Evolutionary conservation across 108 stramenopile species (phyloP), one percentile per base, ranked within the genome.

Genomic region (Pseudonitzschia delicatissima): DNA sequence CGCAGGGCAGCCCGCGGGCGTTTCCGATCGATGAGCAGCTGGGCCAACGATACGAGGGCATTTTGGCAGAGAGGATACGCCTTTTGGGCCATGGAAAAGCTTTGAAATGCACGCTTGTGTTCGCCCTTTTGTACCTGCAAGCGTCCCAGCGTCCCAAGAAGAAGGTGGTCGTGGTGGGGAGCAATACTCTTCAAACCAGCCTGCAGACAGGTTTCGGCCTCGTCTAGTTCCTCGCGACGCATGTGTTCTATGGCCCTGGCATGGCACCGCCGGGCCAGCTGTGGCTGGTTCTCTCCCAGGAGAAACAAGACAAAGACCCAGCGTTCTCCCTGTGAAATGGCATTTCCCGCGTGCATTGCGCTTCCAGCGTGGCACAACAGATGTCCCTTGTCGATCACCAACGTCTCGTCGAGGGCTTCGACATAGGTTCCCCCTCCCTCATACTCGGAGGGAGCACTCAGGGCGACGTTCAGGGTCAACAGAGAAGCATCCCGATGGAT

Each of bases 351-450:
- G 53, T 88, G 87, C 70, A 83, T 58, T 11, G 79, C 68, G 17
- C 77, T 71, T 15, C 64, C 45, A 2, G 72, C 74, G 40, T 82
- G 79, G 20, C 76, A 70, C 3, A 88, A 51, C 31, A 81, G 35
- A 33, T 74, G 76, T 28, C 84, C 84, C 28, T 55, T 40, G 23
- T 79, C 72, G 21, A 61, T 63, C 12, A 12, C 20, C 11, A 72
- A 36, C 11, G 36, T 42, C 26, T 66, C 57, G 26, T 64, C 71
- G 29, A 80, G 47, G 0, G 53, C 55, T 33, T 59, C 55, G 68
- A 85, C 64, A 34, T 66, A 92, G 15, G 91, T 92, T 20, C 91
- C 91, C 13, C 91, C 91, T 5, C 86, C 91, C 2, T 73, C 77
- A 70, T 75, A 88, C 42, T 82, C 72, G 3, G n/a, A 9, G n/a